phyloP scores from a whole-genome alignment of 495 filamentous ascomycete genomes.

The Coniosporium apollinis region DNA sequence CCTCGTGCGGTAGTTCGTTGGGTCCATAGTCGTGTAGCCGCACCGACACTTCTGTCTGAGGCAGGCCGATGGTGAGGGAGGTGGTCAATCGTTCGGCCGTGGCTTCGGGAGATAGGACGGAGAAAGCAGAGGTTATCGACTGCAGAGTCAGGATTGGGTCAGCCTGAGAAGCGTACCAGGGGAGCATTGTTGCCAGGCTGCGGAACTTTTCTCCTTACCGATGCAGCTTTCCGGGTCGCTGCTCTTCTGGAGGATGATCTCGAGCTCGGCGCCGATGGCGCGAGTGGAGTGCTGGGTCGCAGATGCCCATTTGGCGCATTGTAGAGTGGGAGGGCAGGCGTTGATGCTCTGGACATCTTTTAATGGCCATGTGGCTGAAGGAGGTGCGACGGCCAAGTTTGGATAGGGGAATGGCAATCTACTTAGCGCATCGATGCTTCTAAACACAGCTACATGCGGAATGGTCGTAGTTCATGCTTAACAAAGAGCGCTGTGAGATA shows the following conservation, averaged over 20 bases:
- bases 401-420: too few relatives aligned
- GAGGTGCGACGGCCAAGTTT: too few relatives aligned
- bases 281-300: slow-evolving; percentile 8
- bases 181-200: slow-evolving; percentile 1
- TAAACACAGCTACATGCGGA: too few relatives aligned
- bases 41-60: slow-evolving; percentile 60
- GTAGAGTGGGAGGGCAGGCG: slow-evolving; percentile 36
- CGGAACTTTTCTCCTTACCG: not conserved
- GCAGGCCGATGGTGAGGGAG: slow-evolving; percentile 66
- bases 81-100: slow-evolving; percentile 63
- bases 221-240: not conserved
- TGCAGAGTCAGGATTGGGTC: slow-evolving; percentile 13
- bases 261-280: not conserved
- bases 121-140: slow-evolving; percentile 43
- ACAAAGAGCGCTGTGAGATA: too few relatives aligned
- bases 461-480: too few relatives aligned
- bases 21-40: slow-evolving; percentile 67
- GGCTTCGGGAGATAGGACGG: slow-evolving; percentile 52
- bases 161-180: not conserved
- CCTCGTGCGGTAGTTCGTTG: slow-evolving; percentile 88
- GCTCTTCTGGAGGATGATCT: not conserved
- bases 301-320: slow-evolving; percentile 31
- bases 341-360: slow-evolving; percentile 42
- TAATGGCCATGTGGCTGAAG: slow-evolving; percentile 4
- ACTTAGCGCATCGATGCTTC: too few relatives aligned